Conservation (phyloP, 345 rosid genomes). For the Pseudoturritis turrita region DNA sequence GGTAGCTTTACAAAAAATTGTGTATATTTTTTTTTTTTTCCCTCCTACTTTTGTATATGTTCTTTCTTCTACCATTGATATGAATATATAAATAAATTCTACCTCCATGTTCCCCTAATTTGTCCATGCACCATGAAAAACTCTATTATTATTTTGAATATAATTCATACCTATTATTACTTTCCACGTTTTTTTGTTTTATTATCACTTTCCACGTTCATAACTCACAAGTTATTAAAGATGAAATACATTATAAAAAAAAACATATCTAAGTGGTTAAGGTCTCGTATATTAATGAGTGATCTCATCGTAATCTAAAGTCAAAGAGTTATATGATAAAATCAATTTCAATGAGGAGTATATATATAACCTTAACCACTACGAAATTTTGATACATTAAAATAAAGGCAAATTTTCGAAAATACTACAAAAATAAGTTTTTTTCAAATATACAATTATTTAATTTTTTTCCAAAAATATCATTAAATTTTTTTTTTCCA, state of each 20-base stretch:
- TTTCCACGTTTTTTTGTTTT: constrained; percentile 15
- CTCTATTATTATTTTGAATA: background rate
- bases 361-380: too few species aligned
- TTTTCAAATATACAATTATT: too few species aligned
- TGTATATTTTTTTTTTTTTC: too few species aligned
- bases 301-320: background rate
- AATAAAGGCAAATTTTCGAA: too few species aligned
- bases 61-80: background rate
- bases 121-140: constrained; percentile 14
- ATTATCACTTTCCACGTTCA: constrained; percentile 30
- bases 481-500: too few species aligned
- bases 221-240: constrained; percentile 9
- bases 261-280: background rate
- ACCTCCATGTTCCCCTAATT: constrained; percentile 16
- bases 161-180: constrained; percentile 22
- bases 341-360: background rate
- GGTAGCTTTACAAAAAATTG: background rate
- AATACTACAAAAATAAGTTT: too few species aligned
- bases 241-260: background rate
- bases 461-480: too few species aligned
- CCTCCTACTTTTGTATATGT: background rate
- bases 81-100: background rate
- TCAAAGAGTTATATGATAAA: background rate
- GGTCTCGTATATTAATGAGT: background rate
- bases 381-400: too few species aligned